Evolutionary conservation across 108 stramenopile genomes (phyloP), one percentile per base, ranked within the genome.

Genomic region (Pseudonitzschia multiseries): DNA sequence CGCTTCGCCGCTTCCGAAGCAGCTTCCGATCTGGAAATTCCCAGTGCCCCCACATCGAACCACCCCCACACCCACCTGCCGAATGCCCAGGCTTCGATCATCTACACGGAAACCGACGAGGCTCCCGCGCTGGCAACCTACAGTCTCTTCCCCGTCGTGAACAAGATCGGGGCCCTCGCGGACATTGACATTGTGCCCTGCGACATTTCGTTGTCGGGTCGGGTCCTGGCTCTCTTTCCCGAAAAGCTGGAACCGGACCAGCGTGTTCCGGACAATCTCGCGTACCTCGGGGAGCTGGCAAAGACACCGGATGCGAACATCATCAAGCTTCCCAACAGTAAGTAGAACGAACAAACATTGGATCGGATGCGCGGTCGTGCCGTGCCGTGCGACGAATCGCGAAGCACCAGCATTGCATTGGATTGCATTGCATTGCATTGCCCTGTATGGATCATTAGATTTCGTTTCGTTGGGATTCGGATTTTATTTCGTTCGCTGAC

Each of bases 91-190:
- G 95, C 91, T 40, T 65, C 71, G 56, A 89, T 97, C 59, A 85
- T 96, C 70, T 97, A 97, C 75, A 97, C 96, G 27, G 93, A 96
- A 70, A 93, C 92, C 36, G 93, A 95, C 66, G 94, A 95, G 79
- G 96, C 94, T 32, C 94, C 96, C n/a, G 90, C 92, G 12, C 72
- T 97, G 54, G 96, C 96, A 20, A 97, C 96, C 59, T 95, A 88
- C 80, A 80, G 80, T 71, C 78, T 97, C 31, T 88, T 93, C 62
- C 96, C 96, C 6, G 84, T 92, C 74, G 76, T 94, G 60, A 43
- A 80, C 32, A 94, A 93, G 88, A 89, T 93, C 70, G 84, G 83
- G 43, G 82, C 86, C 21, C 28, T 86, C 46, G 86, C 93, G 28
- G 79, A 84, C 12, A 79, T 94, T 46, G 90, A 94, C 75, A 79